Conservation (phyloP, 306 rosid species). For the Inga oerstediana region DNA sequence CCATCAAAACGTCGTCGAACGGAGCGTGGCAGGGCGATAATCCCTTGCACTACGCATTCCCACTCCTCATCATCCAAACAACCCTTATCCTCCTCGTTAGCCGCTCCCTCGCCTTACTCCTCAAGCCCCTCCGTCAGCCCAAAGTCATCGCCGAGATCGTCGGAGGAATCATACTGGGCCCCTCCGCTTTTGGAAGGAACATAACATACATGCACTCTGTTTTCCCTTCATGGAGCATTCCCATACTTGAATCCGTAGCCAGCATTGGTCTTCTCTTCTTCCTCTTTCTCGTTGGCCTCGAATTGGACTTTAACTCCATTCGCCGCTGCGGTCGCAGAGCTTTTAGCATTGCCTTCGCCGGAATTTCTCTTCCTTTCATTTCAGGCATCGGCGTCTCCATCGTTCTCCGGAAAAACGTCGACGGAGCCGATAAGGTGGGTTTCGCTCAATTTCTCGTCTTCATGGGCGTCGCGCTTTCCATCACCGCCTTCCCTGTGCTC, state of each 20-base stretch:
- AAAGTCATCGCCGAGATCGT: conserved; percentile 68
- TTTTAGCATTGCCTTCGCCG: conserved; percentile 54
- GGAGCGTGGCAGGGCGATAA: conserved; percentile 77
- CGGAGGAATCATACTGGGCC: conserved; percentile 68
- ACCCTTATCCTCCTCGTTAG: conserved; percentile 45
- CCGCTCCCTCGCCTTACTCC: conserved; percentile 56
- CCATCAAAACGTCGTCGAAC: conserved; percentile 60
- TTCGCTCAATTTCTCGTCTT: conserved; percentile 54
- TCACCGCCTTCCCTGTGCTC: conserved; percentile 73
- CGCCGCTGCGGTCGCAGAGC: conserved; percentile 56
- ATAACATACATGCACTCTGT: conserved; percentile 31
- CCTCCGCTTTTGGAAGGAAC: conserved; percentile 61
- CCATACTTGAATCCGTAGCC: conserved; percentile 61
- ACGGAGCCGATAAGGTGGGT: conserved; percentile 56
- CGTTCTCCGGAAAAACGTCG: conserved; percentile 46
- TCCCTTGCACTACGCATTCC: conserved; percentile 62
- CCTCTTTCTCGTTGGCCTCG: conserved; percentile 64
- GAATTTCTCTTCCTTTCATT: conserved; percentile 58
- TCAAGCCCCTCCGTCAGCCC: conserved; percentile 72
- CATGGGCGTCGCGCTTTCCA: conserved; percentile 72
- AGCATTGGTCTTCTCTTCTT: conserved; percentile 67
- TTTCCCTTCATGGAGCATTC: conserved; percentile 63
- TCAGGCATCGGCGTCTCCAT: conserved; percentile 57
- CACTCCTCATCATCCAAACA: conserved; percentile 60
- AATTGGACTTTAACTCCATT: conserved; percentile 57